Evolutionary conservation across 2,329 filamentous ascomycete genomes (phyloP).

Genomic region (Trichoderma arundinaceum): DNA sequence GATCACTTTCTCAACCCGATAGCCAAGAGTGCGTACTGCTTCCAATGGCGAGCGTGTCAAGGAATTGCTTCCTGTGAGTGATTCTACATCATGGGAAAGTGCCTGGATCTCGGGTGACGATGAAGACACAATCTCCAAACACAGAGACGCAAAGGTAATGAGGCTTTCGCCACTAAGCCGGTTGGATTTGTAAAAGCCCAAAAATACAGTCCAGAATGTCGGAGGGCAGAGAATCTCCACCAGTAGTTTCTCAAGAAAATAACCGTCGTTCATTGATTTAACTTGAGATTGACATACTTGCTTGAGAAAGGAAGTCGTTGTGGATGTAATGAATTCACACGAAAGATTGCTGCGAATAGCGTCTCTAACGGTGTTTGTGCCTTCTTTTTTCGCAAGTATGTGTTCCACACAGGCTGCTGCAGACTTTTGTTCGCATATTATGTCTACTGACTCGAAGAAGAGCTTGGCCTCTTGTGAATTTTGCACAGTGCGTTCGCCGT

Average conservation of each 20-base stretch:
- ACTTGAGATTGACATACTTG: conserved; percentile 25
- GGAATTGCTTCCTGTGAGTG: conserved; percentile 37
- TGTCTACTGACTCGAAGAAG: conserved; percentile 33
- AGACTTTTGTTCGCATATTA: conserved; percentile 23
- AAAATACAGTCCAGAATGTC: conserved; percentile 30
- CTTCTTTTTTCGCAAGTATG: conserved; percentile 26
- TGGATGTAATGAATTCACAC: neutral
- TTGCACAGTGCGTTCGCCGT: conserved; percentile 25
- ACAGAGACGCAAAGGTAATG: conserved; percentile 34
- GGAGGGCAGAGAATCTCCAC: conserved; percentile 31
- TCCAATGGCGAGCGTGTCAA: conserved; percentile 39
- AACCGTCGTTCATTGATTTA: conserved; percentile 30
- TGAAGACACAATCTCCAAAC: conserved; percentile 31
- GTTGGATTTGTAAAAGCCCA: neutral
- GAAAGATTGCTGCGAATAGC: conserved; percentile 32
- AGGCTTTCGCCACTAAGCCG: neutral
- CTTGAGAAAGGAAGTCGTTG: conserved; percentile 25
- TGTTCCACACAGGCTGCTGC: conserved; percentile 29
- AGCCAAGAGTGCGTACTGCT: conserved; percentile 39
- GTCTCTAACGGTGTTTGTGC: conserved; percentile 24
- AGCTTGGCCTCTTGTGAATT: conserved; percentile 32
- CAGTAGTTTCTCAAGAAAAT: conserved; percentile 30
- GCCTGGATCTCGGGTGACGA: conserved; percentile 6
- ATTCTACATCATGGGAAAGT: conserved; percentile 35
- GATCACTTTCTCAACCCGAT: conserved; percentile 49